Conservation (phyloP, 2,329 filamentous ascomycete species). For the Xylaria multiplex region DNA sequence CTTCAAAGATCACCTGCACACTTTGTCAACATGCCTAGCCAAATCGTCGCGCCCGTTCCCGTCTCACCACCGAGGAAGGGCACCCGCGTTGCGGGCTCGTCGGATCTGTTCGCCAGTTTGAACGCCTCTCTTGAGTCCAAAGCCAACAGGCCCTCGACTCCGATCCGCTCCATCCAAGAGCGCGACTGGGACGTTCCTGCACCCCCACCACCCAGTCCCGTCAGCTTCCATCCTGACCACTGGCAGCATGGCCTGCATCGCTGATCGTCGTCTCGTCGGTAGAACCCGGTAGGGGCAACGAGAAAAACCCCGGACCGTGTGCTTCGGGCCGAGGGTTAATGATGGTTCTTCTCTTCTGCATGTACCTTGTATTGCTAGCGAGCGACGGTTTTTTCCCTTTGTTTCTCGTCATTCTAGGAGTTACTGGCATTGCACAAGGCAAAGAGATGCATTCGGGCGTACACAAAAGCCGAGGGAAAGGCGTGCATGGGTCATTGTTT, state of each 20-base stretch:
- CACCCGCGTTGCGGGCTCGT: conserved; percentile 57
- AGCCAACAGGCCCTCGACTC: conserved; percentile 55
- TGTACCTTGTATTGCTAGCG: conserved; percentile 45
- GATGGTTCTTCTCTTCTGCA: conserved; percentile 36
- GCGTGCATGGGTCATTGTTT: conserved; percentile 38
- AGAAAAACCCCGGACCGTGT: conserved; percentile 2
- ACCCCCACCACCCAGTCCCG: conserved; percentile 71
- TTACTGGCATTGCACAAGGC: conserved; percentile 44
- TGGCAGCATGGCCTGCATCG: conserved; percentile 57
- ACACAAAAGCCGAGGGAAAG: conserved; percentile 45
- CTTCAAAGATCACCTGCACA: conserved; percentile 18
- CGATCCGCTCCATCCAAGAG: conserved; percentile 63
- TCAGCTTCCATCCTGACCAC: conserved; percentile 68
- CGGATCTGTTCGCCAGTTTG: conserved; percentile 65
- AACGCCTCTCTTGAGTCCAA: conserved; percentile 61
- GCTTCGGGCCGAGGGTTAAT: conserved; percentile 20
- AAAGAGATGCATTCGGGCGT: conserved; percentile 44
- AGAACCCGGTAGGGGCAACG: conserved; percentile 8
- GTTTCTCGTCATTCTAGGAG: conserved; percentile 39
- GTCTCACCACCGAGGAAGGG: conserved; percentile 59
- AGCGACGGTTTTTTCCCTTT: conserved; percentile 34
- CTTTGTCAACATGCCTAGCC: conserved; percentile 54
- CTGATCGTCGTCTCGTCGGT: conserved; percentile 39
- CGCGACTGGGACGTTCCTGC: conserved; percentile 72
- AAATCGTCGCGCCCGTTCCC: conserved; percentile 59